Evolutionary conservation across 306 rosid species (phyloP), one percentile per base, ranked within the genome.

Genomic region (Trifolium fragiferum): DNA sequence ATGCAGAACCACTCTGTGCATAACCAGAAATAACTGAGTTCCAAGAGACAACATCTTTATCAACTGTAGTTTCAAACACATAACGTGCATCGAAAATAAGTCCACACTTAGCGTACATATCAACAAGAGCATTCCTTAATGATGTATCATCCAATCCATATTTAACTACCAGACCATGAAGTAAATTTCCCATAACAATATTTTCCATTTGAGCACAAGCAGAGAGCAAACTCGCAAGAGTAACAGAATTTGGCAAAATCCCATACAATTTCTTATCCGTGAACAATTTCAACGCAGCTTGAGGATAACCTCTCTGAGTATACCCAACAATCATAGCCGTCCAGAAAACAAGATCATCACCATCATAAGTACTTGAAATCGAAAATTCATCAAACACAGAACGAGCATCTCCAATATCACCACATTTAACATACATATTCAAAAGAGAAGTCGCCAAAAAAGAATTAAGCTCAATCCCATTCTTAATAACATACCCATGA

Each of bases 291-390:
- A 92, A 69, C 0, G 93, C 92, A 76, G 83, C 74, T 8, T 38
- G 63, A 1, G 96, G 87, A 8, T 84, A 74, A 71, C 89, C 92
- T 44, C 79, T 70, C 60, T 88, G 93, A 51, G 87, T 72, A 80
- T 85, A 90, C 69, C 97, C 97, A 12, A 83, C 93, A 67, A 89
- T 88, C 96, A 92, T 88, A 3, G 96, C 96, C 2, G 97, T 89
- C 92, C 97, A 92, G 1, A 87, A 89, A 76, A 92, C 90, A 74
- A 85, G 55, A 44, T 77, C 78, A 69, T 89, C 91, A 41, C 35
- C 20, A 30, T 1, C 10, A 59, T 3, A 8, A 59, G n/a, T 12
- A 66, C 4, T 19, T 13, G 27, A 68, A 27, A 68, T 10, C 2
- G 75, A 75, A 72, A 86, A 62, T 19, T 86, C 97, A 33, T 87